Percentiles rank a stretch among this genome's conserved stretches.
Conservation (phyloP, 805 yeast genomes). For the Schizosaccharomyces lindneri region DNA sequence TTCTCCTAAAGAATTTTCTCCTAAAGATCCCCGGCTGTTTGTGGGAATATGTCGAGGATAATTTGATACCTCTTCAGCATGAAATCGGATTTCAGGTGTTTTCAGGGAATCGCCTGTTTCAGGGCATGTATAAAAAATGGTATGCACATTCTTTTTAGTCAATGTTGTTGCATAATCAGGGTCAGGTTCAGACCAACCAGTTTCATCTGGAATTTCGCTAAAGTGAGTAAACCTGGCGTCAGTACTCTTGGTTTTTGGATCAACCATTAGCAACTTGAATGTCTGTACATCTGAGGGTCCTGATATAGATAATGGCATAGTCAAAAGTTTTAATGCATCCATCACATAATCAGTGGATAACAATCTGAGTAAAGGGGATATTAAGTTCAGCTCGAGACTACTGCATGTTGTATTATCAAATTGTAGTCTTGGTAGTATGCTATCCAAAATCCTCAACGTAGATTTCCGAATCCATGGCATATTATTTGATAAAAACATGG, state of each 20-base stretch:
- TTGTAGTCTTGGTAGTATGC: slow-evolving; percentile 54
- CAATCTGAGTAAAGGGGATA: slow-evolving; percentile 66
- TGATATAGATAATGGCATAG: slow-evolving; percentile 65
- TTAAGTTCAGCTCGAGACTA: slow-evolving; percentile 84
- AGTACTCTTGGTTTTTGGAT: neutral
- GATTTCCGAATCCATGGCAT: slow-evolving; percentile 59
- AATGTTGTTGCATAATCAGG: slow-evolving; percentile 75
- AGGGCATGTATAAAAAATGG: slow-evolving; percentile 73
- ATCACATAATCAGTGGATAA: slow-evolving; percentile 66
- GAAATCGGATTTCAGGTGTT: slow-evolving; percentile 11
- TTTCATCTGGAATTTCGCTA: slow-evolving; percentile 83
- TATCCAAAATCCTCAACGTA: slow-evolving; percentile 49
- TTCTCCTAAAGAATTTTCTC: slow-evolving; percentile 33
- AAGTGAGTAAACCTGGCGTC: slow-evolving; percentile 63
- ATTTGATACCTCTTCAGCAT: slow-evolving; percentile 15
- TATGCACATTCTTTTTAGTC: slow-evolving; percentile 80
- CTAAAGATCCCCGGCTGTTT: neutral
- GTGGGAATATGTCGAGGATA: slow-evolving; percentile 27
- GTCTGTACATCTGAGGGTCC: slow-evolving; percentile 65
- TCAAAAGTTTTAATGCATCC: slow-evolving; percentile 70
- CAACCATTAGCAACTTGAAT: neutral
- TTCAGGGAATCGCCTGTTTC: slow-evolving; percentile 7
- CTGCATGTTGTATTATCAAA: slow-evolving; percentile 51
- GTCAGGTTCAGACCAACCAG: slow-evolving; percentile 95
- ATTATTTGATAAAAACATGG: slow-evolving; percentile 60